A percentile compares a stretch with the other conserved stretches of the same genome.
These are phyloP conservation scores for Talaromyces nanjingensis DNA, from an alignment of 495 filamentous ascomycete species.

Conservation along the genomic window DNA sequence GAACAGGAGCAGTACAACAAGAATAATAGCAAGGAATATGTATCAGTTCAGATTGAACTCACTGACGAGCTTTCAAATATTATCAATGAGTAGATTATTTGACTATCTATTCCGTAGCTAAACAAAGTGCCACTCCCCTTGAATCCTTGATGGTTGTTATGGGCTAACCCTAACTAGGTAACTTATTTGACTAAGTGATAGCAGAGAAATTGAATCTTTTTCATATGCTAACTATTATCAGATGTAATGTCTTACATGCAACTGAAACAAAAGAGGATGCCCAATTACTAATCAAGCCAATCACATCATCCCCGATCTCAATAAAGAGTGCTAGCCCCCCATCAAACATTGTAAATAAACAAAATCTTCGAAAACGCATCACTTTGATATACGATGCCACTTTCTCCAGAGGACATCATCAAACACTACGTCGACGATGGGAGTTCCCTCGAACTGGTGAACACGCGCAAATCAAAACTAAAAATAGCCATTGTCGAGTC, in stretches of 20 bases:
- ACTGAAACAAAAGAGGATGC: background rate
- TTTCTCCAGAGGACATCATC: conserved; percentile 14
- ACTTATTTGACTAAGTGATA: background rate
- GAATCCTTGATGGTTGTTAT: background rate
- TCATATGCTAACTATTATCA: background rate
- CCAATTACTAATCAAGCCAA: background rate
- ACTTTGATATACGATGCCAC: conserved; percentile 1
- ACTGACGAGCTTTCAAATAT: no score
- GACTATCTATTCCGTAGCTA: no score
- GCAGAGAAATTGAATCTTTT: background rate
- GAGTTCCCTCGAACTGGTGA: conserved; percentile 12
- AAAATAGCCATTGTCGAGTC: conserved; percentile 31
- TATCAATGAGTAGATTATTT: background rate
- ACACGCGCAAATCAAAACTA: conserved; percentile 18
- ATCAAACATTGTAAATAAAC: background rate
- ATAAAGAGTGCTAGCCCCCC: background rate
- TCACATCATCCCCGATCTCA: background rate
- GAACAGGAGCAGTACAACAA: no score
- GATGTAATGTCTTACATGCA: background rate
- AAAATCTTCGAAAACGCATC: background rate
- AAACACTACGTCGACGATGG: conserved; percentile 8
- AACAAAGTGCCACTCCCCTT: background rate
- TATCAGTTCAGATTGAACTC: no score
- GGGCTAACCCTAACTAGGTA: background rate
- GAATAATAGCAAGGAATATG: no score